A percentile compares a stretch with the other conserved stretches of the same genome.
These are phyloP conservation scores for Amanita rimosa DNA, from an alignment of 768 basidiomycete species.

Conservation along the genomic window DNA sequence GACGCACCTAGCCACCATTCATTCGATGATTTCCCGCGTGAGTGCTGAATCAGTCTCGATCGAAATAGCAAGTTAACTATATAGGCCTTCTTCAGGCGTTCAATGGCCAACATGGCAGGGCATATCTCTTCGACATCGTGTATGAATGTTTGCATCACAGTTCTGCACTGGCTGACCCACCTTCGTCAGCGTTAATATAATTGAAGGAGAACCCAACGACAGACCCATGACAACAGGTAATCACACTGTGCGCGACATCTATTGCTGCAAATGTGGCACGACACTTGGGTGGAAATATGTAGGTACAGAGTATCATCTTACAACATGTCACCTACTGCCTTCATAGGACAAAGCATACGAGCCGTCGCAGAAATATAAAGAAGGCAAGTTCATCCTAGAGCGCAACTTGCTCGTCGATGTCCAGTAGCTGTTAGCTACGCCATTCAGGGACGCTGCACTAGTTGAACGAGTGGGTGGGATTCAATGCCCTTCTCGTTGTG, in stretches of 20 bases:
- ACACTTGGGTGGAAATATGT: conserved; percentile 99
- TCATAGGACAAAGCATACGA: conserved; percentile 86
- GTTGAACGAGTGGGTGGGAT: conserved; percentile 1
- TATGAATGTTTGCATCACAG: conserved; percentile 30
- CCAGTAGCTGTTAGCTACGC: conserved; percentile 32
- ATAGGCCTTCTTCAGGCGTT: conserved; percentile 65
- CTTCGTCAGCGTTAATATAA: conserved; percentile 70
- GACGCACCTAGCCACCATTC: conserved; percentile 86
- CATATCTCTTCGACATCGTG: conserved; percentile 92
- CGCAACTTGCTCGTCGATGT: conserved; percentile 83
- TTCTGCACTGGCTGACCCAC: conserved; percentile 6
- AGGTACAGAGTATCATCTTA: conserved; percentile 16
- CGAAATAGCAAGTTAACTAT: conserved; percentile 10
- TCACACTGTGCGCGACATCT: conserved; percentile 94
- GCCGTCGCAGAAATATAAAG: conserved; percentile 89
- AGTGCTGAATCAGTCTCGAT: conserved; percentile 14
- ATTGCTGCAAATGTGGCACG: conserved; percentile 80
- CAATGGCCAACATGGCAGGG: conserved; percentile 92
- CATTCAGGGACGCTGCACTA: not conserved
- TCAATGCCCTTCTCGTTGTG: conserved; percentile 1
- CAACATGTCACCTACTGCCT: not conserved
- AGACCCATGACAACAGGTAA: conserved; percentile 95
- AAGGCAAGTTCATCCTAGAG: conserved; percentile 97
- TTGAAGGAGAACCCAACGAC: conserved; percentile 83
- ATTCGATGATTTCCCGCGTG: conserved; percentile 85